Conservation (phyloP, 2,329 filamentous ascomycete genomes). For the Tolypocladium amazonense region DNA sequence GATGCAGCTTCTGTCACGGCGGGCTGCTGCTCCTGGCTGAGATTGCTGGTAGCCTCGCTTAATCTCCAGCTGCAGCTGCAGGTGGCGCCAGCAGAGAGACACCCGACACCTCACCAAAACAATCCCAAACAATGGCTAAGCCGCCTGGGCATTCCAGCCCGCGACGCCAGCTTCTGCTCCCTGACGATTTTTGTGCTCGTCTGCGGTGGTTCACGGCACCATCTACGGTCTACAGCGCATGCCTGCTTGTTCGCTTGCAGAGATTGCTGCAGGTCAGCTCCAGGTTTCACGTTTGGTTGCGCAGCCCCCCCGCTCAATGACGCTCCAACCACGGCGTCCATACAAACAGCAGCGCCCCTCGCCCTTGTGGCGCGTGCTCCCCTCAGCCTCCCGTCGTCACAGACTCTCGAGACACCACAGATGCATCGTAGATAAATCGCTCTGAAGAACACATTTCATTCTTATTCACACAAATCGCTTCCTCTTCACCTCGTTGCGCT, state of each 20-base stretch:
- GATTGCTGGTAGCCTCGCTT: constrained; percentile 1
- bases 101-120: not conserved
- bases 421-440: not conserved
- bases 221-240: not conserved
- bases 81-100: not conserved
- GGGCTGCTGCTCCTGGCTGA: not conserved
- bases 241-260: not conserved
- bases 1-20: not conserved
- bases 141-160: not conserved
- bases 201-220: not conserved
- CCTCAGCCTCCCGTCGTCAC: not conserved
- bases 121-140: not conserved
- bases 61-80: not conserved
- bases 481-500: not conserved
- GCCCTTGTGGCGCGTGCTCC: not conserved
- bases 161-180: not conserved
- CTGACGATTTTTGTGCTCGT: not conserved
- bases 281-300: not conserved
- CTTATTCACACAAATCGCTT: not conserved
- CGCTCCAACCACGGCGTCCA: not conserved
- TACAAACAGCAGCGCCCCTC: not conserved
- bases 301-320: not conserved
- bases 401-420: not conserved
- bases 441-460: not conserved
- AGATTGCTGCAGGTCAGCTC: not conserved